Conservation (phyloP, 1,284 basidiomycete genomes). For the Sanghuangporus sanghuang region DNA sequence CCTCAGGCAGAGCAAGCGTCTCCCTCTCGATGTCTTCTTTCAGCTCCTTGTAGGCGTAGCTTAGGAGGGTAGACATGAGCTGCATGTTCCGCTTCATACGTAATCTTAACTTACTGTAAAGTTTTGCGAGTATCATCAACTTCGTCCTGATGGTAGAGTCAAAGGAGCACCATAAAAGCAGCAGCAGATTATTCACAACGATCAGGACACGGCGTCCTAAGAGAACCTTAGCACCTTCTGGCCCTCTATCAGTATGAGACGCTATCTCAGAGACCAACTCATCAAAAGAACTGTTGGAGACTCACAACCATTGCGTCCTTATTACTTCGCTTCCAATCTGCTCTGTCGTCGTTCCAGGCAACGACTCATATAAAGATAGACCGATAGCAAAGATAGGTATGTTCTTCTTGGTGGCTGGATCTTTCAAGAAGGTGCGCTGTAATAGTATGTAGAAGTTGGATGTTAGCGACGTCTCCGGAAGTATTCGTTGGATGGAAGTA, state of each 20-base stretch:
- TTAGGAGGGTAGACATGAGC: slow-evolving; percentile 28
- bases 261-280: neutral
- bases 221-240: slow-evolving; percentile 62
- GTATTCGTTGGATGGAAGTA: neutral
- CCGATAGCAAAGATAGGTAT: slow-evolving; percentile 92
- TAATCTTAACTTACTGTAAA: slow-evolving; percentile 53
- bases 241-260: slow-evolving; percentile 37
- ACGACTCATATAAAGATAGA: slow-evolving; percentile 84
- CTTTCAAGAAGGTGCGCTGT: slow-evolving; percentile 83
- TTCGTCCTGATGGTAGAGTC: slow-evolving; percentile 62
- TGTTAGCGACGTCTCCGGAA: neutral
- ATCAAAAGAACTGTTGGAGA: neutral
- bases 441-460: neutral
- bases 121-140: slow-evolving; percentile 93
- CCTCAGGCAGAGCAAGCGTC: slow-evolving; percentile 55
- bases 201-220: slow-evolving; percentile 79
- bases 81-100: neutral
- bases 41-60: slow-evolving; percentile 85
- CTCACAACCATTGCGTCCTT: slow-evolving; percentile 86
- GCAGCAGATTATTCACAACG: slow-evolving; percentile 50
- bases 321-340: slow-evolving; percentile 82
- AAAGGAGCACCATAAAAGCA: slow-evolving; percentile 13
- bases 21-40: slow-evolving; percentile 81
- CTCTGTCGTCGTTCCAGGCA: slow-evolving; percentile 72
- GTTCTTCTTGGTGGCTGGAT: slow-evolving; percentile 65